Evolutionary conservation across 805 yeast genomes (phyloP), one percentile per base, ranked within the genome.

Genomic region (Lipomyces yamadae): DNA sequence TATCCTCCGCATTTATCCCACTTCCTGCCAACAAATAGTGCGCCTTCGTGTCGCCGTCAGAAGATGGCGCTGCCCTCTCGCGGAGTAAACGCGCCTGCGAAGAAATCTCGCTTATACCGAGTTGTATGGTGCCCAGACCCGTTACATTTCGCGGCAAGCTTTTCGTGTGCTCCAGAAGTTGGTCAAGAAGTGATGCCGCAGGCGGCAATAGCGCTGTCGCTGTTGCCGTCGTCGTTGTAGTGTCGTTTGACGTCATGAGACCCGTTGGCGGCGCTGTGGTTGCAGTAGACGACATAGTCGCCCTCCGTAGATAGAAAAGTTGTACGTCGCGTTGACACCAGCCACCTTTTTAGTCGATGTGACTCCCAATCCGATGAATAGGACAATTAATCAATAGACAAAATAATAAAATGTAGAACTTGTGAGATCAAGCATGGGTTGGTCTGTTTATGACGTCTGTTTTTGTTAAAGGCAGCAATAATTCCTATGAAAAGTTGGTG

Each of bases 11-110:
- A 54, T 91, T 87, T 61, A 92, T 84, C 0, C 98, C 98, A 74
- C 94, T 89, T 0, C 93, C 90, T 4, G 97, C 97, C 56, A 94
- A 80, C 52, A 95, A 80, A 76, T 95, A 95, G 75, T 95, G 98
- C 61, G 82, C 82, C 61, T 78, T 79, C 13, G 82, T 77, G 61
- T 75, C 80, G 62, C 78, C 80, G 56, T 78, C 76, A 37, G 76
- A 74, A 13, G 70, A 1, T 13, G 65, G 32, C 3, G 61, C 60
- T 7, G 73, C 76, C n/a, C 76, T 76, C 64, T 81, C 83, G 63
- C 92, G 81, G 73, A 88, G 79, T 58, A 81, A 84, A 62, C 81
- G 81, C 0, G 94, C 88, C 68, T 88, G 85, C 72, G 86, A 84
- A 72, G 86, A 87, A 75, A 94, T 85, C 79, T 93, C 98, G 67